These are phyloP conservation scores for Coprinopsis cinerea DNA, from an alignment of 768 basidiomycete species.

Conservation along the genomic window DNA sequence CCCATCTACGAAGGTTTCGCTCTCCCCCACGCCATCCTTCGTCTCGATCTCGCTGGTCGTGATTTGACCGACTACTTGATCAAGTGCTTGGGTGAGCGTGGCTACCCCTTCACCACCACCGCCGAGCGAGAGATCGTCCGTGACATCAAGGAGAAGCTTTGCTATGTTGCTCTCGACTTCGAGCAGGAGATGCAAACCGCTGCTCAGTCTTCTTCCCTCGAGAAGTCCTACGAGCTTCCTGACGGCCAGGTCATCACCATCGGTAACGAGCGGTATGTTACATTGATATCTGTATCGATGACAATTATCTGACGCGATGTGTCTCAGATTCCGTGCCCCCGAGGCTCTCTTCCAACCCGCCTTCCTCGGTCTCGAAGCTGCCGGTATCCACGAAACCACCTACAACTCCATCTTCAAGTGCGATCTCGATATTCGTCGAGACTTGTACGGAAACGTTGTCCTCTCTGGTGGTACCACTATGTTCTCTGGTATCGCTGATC, in stretches of 20 bases:
- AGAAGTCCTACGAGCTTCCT: constrained; percentile 89
- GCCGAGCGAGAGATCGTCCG: constrained; percentile 93
- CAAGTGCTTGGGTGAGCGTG: constrained; percentile 86
- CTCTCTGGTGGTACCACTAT: constrained; percentile 90
- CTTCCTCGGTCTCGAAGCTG: constrained; percentile 83
- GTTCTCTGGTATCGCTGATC: constrained; percentile 95
- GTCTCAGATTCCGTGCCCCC: constrained; percentile 78
- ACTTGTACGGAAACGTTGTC: constrained; percentile 77
- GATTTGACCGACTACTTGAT: constrained; percentile 82
- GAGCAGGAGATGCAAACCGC: constrained; percentile 92
- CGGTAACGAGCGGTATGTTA: constrained; percentile 84
- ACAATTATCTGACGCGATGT: constrained; percentile 42
- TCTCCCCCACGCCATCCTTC: constrained; percentile 87
- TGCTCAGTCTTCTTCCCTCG: constrained; percentile 80
- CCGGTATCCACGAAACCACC: constrained; percentile 90
- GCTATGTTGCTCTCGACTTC: constrained; percentile 92
- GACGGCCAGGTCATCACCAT: constrained; percentile 96
- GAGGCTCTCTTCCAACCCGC: constrained; percentile 93
- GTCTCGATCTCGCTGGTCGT: constrained; percentile 89
- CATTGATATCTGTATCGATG: constrained; percentile 45
- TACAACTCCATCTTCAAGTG: constrained; percentile 84
- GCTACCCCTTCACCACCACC: constrained; percentile 90
- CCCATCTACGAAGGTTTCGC: constrained; percentile 95
- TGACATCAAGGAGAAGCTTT: constrained; percentile 97
- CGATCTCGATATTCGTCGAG: constrained; percentile 82